Evolutionary conservation across 2,329 filamentous ascomycete species (phyloP).

Genomic region (Calonectria hawksworthii): DNA sequence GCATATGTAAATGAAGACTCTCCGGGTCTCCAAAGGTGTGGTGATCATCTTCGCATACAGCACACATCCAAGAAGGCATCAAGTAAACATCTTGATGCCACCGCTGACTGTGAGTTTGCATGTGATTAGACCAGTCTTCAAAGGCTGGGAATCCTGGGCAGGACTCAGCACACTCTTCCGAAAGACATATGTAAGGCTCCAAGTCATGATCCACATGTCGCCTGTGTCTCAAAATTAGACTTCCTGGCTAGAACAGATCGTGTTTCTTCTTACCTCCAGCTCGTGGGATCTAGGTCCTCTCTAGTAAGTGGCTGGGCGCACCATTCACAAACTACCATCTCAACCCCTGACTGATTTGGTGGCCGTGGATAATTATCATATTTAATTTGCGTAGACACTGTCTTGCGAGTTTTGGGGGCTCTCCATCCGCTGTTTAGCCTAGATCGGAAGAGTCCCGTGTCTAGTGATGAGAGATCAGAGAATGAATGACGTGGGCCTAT

Average conservation of each 20-base stretch:
- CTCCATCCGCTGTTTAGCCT: not conserved
- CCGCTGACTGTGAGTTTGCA: not conserved
- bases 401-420: not conserved
- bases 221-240: not conserved
- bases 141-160: not conserved
- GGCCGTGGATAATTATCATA: not conserved
- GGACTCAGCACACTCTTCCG: not conserved
- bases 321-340: not conserved
- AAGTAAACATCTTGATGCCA: not conserved
- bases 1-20: not conserved
- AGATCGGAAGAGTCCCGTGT: not conserved
- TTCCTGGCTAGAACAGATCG: too few species aligned
- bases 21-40: not conserved
- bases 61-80: not conserved
- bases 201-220: not conserved
- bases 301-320: not conserved
- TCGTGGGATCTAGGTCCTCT: not conserved
- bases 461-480: not conserved
- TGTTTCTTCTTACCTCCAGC: not conserved
- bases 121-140: not conserved
- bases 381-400: not conserved
- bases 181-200: not conserved
- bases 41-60: not conserved
- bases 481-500: not conserved
- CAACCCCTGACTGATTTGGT: not conserved